Conservation (phyloP, 192 early-diverging fungal genomes). For the Lobulomyces angularis region DNA sequence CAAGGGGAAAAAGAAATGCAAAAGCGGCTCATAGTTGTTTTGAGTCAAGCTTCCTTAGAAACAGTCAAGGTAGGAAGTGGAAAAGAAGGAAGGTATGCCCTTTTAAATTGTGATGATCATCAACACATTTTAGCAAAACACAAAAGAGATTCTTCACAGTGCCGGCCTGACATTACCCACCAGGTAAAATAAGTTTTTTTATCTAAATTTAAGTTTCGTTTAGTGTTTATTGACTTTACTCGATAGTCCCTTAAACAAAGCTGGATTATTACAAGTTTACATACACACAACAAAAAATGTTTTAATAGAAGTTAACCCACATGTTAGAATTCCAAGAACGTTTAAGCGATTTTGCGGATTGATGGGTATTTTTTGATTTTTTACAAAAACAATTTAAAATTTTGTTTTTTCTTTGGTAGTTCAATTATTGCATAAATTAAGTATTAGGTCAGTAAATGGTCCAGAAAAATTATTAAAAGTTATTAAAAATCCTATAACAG, state of each 20-base stretch:
- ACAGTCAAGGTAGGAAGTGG: constrained; percentile 74
- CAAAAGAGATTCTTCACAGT: constrained; percentile 60
- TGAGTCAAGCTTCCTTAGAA: constrained; percentile 78
- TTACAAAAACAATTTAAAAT: not conserved
- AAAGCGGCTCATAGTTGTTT: constrained; percentile 90
- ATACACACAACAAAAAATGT: constrained; percentile 91
- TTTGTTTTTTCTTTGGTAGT: constrained; percentile 33
- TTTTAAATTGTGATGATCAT: constrained; percentile 96
- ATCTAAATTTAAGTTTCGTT: not conserved
- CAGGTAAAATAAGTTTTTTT: constrained; percentile 42
- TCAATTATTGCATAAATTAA: constrained; percentile 95
- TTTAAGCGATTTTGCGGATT: constrained; percentile 97
- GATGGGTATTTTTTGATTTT: constrained; percentile 54
- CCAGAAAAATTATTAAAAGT: constrained; percentile 89
- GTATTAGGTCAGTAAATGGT: constrained; percentile 82
- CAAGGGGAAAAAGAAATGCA: constrained; percentile 58
- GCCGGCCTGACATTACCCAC: constrained; percentile 91
- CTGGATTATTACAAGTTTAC: constrained; percentile 93
- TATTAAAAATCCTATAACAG: constrained; percentile 93
- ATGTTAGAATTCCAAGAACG: constrained; percentile 96
- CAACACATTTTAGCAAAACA: constrained; percentile 75
- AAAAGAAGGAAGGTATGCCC: constrained; percentile 61
- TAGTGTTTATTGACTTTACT: constrained; percentile 87
- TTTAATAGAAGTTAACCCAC: constrained; percentile 95
- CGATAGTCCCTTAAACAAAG: constrained; percentile 97